Base-by-base conservation (phyloP, 768 basidiomycete species). In the Lyophyllum shimeji region DNA sequence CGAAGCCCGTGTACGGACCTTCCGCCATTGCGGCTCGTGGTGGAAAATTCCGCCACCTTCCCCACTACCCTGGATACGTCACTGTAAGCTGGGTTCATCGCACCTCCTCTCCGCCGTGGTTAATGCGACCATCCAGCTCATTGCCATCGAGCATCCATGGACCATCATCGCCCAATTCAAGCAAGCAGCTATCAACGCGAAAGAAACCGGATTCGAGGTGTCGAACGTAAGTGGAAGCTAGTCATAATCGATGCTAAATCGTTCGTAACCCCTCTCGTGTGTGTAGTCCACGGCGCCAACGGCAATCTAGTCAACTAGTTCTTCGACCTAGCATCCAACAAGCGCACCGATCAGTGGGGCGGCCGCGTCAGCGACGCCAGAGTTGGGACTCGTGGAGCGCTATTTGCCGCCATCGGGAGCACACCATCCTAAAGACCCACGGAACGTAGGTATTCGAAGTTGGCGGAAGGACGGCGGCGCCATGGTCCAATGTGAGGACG, bases 341-440 rank as follows among this genome's bases (percentile, higher is more conserved):
- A 73, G 34, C 77, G 83, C 18, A 81, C 76, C 13, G 85, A 85
- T 68, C 64, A 76, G 51, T 89, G 81, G 73, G 86, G 86, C 8
- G 86, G 85, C 4, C 78, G 76, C 39, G 56, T 79, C 40, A 12
- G 74, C 76, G 4, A 53, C n/a, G n/a, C n/a, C n/a, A n/a, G n/a
- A n/a, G n/a, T n/a, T n/a, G n/a, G n/a, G n/a, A n/a, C n/a, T n/a
- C n/a, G n/a, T n/a, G n/a, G n/a, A n/a, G n/a, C n/a, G n/a, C n/a
- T n/a, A n/a, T n/a, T n/a, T n/a, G n/a, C n/a, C n/a, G n/a, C n/a
- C n/a, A n/a, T n/a, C n/a, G n/a, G n/a, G n/a, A n/a, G n/a, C n/a
- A n/a, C n/a, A n/a, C n/a, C n/a, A n/a, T n/a, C n/a, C n/a, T n/a
- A n/a, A n/a, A n/a, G n/a, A n/a, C n/a, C n/a, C n/a, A n/a, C n/a